phyloP scores from a whole-genome alignment of 352 stramenopile species.

The Globisporangium splendens region DNA sequence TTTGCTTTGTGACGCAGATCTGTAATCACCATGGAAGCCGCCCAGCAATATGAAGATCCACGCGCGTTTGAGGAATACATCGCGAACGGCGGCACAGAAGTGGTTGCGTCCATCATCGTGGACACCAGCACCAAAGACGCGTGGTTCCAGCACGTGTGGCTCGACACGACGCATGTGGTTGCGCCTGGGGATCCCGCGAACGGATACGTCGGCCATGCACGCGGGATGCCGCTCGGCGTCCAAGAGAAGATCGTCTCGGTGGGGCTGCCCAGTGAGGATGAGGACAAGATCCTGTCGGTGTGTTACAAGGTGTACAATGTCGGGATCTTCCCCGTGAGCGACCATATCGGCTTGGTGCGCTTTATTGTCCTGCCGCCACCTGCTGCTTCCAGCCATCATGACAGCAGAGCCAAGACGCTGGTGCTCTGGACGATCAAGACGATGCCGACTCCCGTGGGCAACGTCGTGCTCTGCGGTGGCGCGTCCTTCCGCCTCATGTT shows the following conservation, averaged over 20 bases:
- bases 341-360: conserved; percentile 55
- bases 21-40: not conserved
- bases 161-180: conserved; percentile 24
- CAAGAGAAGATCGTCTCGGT: conserved; percentile 53
- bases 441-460: conserved; percentile 41
- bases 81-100: conserved; percentile 52
- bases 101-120: conserved; percentile 37
- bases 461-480: conserved; percentile 40
- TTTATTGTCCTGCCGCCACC: conserved; percentile 28
- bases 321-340: conserved; percentile 35
- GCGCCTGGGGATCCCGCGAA: conserved; percentile 27
- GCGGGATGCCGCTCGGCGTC: conserved; percentile 36
- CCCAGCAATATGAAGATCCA: conserved; percentile 36
- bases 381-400: too few relatives aligned
- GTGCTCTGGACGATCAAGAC: conserved; percentile 64
- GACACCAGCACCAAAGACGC: conserved; percentile 22
- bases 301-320: conserved; percentile 47
- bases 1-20: not conserved
- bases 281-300: conserved; percentile 38
- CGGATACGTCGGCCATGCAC: conserved; percentile 39
- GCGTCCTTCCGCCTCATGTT: conserved; percentile 30
- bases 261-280: conserved; percentile 29
- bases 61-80: conserved; percentile 36
- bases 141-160: conserved; percentile 52
- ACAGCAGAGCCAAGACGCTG: conserved; percentile 33